phyloP scores from a whole-genome alignment of 352 stramenopile genomes.

The Globisporangium parvum region DNA sequence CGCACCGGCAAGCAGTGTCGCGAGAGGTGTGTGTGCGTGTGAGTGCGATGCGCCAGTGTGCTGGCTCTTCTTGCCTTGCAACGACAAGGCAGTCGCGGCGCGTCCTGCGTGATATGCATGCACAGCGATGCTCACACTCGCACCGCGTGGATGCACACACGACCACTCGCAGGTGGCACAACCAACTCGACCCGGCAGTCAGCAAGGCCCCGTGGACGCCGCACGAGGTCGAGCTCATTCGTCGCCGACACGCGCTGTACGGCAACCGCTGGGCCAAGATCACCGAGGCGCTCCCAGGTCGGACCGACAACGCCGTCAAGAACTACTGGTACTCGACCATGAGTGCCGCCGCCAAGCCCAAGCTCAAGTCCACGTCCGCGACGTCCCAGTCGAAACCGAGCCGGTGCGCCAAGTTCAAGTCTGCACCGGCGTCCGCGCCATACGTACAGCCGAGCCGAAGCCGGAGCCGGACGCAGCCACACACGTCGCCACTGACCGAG shows the following conservation, averaged over 20 bases:
- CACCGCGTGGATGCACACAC: neutral
- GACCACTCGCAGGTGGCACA: constrained; percentile 14
- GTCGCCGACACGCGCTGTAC: constrained; percentile 20
- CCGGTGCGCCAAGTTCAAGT: too few species aligned
- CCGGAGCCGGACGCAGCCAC: too few species aligned
- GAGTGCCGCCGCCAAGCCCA: neutral
- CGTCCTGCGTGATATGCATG: too few species aligned
- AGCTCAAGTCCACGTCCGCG: too few species aligned
- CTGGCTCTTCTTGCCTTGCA: too few species aligned
- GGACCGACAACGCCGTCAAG: constrained; percentile 50
- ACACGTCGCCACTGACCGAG: too few species aligned
- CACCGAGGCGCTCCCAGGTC: constrained; percentile 29
- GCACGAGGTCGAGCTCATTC: constrained; percentile 29
- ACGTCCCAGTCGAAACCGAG: neutral
- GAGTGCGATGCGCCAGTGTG: too few species aligned
- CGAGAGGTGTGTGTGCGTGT: constrained; percentile 24
- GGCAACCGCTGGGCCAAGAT: constrained; percentile 51
- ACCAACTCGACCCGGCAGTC: constrained; percentile 36
- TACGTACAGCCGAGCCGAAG: too few species aligned
- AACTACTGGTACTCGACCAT: constrained; percentile 39
- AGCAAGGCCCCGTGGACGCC: constrained; percentile 27
- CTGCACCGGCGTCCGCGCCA: too few species aligned
- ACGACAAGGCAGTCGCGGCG: too few species aligned
- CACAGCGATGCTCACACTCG: too few species aligned
- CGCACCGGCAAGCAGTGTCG: constrained; percentile 71